A percentile compares a stretch with the other conserved stretches of the same genome.
These are phyloP conservation scores for Acacia acuminata DNA, from an alignment of 306 rosid genomes.

Conservation along the genomic window DNA sequence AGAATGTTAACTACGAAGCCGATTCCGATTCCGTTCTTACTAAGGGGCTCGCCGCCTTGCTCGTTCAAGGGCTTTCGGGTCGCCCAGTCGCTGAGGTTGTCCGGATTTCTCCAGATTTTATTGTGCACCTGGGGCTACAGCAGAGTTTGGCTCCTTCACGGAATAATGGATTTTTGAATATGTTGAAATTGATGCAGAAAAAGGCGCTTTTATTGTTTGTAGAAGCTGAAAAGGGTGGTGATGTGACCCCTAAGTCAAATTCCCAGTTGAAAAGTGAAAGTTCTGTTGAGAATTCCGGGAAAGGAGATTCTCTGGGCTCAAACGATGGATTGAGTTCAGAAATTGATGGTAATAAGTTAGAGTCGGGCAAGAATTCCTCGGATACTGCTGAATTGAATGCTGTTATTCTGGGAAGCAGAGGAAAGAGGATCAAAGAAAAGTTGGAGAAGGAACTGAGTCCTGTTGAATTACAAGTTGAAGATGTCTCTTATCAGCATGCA, in stretches of 20 bases:
- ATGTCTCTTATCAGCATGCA: slow-evolving; percentile 69
- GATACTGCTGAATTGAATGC: slow-evolving; percentile 7
- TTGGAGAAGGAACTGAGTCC: slow-evolving; percentile 64
- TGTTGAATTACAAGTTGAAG: slow-evolving; percentile 54
- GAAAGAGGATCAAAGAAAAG: slow-evolving; percentile 78
- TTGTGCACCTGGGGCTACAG: slow-evolving; percentile 72
- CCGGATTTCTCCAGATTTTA: slow-evolving; percentile 79
- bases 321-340: slow-evolving; percentile 17
- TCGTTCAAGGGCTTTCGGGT: slow-evolving; percentile 78
- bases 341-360: slow-evolving; percentile 14
- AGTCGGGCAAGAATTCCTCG: neutral
- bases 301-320: slow-evolving; percentile 1
- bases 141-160: slow-evolving; percentile 89
- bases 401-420: slow-evolving; percentile 62
- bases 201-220: slow-evolving; percentile 61
- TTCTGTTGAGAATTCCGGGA: neutral
- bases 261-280: slow-evolving; percentile 19
- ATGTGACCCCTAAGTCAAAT: neutral
- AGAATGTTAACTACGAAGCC: slow-evolving; percentile 77
- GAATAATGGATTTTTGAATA: slow-evolving; percentile 91
- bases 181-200: slow-evolving; percentile 91
- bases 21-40: slow-evolving; percentile 88
- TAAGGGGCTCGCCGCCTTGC: slow-evolving; percentile 91
- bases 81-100: slow-evolving; percentile 65
- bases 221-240: slow-evolving; percentile 58